These are phyloP conservation scores for Penicillium sp. DNA, from an alignment of 2,329 filamentous ascomycete species.

Conservation along the genomic window DNA sequence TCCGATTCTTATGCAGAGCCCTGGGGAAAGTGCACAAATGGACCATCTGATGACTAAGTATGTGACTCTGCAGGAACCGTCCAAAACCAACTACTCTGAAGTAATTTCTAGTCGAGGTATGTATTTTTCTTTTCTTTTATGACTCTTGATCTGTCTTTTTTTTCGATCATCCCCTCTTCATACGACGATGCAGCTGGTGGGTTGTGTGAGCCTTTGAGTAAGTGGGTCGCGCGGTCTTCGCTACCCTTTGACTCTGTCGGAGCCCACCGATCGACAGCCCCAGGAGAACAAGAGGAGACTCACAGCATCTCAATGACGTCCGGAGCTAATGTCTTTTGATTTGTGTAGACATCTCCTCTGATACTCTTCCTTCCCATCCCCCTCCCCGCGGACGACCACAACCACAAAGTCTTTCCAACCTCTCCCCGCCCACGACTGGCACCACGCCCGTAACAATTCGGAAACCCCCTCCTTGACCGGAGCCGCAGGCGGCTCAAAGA, in stretches of 20 bases:
- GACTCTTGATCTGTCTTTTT: not conserved
- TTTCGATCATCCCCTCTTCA: not conserved
- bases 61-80: conserved; percentile 15
- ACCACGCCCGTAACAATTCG: conserved; percentile 66
- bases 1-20: not conserved
- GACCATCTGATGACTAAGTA: conserved; percentile 12
- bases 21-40: not conserved
- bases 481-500: conserved; percentile 40
- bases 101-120: conserved; percentile 56
- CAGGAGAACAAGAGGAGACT: conserved; percentile 5
- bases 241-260: conserved; percentile 19
- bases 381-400: conserved; percentile 51
- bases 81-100: conserved; percentile 42
- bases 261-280: conserved; percentile 22
- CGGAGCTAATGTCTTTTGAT: conserved; percentile 13
- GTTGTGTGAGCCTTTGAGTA: conserved; percentile 7
- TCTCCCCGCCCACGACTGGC: conserved; percentile 49
- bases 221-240: conserved; percentile 30
- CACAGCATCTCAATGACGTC: conserved; percentile 13
- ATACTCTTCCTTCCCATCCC: conserved; percentile 27
- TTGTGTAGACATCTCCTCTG: conserved; percentile 7
- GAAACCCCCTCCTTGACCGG: conserved; percentile 53
- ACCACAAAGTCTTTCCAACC: conserved; percentile 57
- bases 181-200: not conserved
- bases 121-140: not conserved